Percentiles rank a stretch among this genome's conserved stretches.
Conservation (phyloP, 495 filamentous ascomycete species). For the Penicillium steckii region DNA sequence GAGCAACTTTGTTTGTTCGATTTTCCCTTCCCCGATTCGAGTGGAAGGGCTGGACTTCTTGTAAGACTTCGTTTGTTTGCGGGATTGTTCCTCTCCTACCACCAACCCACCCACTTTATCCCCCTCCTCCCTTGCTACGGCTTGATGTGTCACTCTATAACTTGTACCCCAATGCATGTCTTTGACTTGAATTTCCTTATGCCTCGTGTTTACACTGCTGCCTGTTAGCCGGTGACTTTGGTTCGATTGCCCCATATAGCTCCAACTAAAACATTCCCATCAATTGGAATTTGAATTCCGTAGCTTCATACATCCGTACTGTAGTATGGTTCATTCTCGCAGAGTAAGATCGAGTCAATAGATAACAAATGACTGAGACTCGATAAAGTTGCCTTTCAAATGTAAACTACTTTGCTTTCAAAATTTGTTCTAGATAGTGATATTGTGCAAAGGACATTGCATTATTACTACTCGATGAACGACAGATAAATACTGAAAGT, state of each 20-base stretch:
- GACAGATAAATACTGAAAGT: neutral
- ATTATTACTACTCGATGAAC: too few species aligned
- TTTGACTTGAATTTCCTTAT: neutral
- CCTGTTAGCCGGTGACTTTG: slow-evolving; percentile 17
- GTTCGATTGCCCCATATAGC: slow-evolving; percentile 5
- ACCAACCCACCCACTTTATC: neutral
- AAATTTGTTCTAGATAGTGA: too few species aligned
- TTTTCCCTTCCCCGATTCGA: neutral
- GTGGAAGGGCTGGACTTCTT: too few species aligned
- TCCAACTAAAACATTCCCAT: slow-evolving; percentile 1
- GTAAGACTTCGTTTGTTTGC: too few species aligned
- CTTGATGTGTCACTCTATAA: slow-evolving; percentile 11
- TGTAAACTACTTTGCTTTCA: too few species aligned
- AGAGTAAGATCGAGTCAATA: too few species aligned
- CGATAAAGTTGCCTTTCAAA: too few species aligned
- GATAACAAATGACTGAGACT: too few species aligned
- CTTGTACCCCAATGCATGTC: slow-evolving; percentile 5
- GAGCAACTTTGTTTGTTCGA: neutral
- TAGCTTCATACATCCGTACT: too few species aligned
- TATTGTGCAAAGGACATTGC: too few species aligned
- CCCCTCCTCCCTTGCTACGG: neutral
- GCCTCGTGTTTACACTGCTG: slow-evolving; percentile 5
- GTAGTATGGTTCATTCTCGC: too few species aligned
- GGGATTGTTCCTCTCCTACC: neutral
- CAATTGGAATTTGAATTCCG: too few species aligned